phyloP scores from a whole-genome alignment of 805 yeast genomes.

The Cyberlindnera americana region DNA sequence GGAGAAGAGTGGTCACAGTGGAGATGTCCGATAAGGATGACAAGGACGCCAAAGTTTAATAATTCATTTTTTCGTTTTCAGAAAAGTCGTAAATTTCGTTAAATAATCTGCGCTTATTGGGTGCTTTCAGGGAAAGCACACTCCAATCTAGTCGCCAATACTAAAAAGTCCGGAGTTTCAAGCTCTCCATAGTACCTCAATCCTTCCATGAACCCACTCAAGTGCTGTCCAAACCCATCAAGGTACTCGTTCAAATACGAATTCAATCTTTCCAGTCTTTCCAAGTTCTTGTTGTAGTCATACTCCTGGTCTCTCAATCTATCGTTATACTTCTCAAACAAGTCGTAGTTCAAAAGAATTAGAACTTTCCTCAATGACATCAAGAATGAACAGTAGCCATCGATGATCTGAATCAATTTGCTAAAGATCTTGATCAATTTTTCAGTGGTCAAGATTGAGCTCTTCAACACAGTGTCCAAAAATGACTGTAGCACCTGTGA shows the following conservation, averaged over 20 bases:
- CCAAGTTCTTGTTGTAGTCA: slow-evolving; percentile 37
- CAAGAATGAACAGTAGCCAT: slow-evolving; percentile 46
- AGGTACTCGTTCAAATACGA: slow-evolving; percentile 40
- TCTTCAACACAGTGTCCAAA: slow-evolving; percentile 60
- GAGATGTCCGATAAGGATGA: not conserved
- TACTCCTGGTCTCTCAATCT: slow-evolving; percentile 38
- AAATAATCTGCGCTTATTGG: not conserved
- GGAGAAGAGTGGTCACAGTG: not conserved
- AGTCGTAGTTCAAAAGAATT: slow-evolving; percentile 44
- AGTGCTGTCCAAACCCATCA: slow-evolving; percentile 41
- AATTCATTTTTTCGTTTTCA: too few species aligned
- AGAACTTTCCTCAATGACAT: slow-evolving; percentile 52
- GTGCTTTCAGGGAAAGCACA: slow-evolving; percentile 22
- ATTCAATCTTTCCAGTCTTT: slow-evolving; percentile 39
- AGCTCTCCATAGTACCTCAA: slow-evolving; percentile 45
- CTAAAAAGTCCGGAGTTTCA: slow-evolving; percentile 44
- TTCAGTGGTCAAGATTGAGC: slow-evolving; percentile 62
- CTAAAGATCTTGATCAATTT: slow-evolving; percentile 45
- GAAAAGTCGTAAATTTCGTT: not conserved
- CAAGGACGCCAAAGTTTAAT: not conserved
- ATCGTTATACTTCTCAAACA: slow-evolving; percentile 35
- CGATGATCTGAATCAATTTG: slow-evolving; percentile 43
- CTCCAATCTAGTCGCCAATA: slow-evolving; percentile 42
- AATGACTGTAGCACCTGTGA: slow-evolving; percentile 48
- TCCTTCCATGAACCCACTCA: slow-evolving; percentile 44